phyloP scores from a whole-genome alignment of 345 rosid species.

The Combretum micranthum region DNA sequence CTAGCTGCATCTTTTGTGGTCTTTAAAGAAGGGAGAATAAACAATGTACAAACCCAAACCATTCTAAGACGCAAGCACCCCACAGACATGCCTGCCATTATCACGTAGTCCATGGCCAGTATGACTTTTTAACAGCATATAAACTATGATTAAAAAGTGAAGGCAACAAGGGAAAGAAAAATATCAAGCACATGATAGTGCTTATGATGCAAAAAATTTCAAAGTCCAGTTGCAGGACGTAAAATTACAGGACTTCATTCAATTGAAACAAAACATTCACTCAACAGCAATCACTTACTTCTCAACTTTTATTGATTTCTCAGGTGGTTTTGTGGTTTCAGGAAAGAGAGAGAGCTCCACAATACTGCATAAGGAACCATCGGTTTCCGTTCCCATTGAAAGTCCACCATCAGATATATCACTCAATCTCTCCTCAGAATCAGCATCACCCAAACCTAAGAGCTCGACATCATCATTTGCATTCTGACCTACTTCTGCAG shows the following conservation, averaged over 20 bases:
- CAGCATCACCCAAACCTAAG: slow-evolving; percentile 63
- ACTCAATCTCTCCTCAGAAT: slow-evolving; percentile 81
- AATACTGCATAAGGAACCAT: slow-evolving; percentile 58
- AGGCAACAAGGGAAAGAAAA: too few relatives aligned
- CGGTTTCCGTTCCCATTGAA: slow-evolving; percentile 92
- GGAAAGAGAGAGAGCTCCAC: slow-evolving; percentile 81
- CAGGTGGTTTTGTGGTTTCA: slow-evolving; percentile 40
- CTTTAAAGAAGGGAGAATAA: too few relatives aligned
- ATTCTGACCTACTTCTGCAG: slow-evolving; percentile 22
- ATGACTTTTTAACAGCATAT: too few relatives aligned
- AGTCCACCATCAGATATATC: slow-evolving; percentile 90
- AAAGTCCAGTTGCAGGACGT: neutral
- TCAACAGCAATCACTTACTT: slow-evolving; percentile 37
- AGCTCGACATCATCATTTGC: slow-evolving; percentile 60
- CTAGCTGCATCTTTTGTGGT: too few relatives aligned
- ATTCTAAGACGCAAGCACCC: too few relatives aligned
- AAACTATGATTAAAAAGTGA: too few relatives aligned
- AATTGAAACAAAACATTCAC: neutral
- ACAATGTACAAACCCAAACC: too few relatives aligned
- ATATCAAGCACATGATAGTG: too few relatives aligned
- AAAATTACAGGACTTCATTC: neutral
- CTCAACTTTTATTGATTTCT: slow-evolving; percentile 37
- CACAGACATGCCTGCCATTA: too few relatives aligned
- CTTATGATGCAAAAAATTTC: too few relatives aligned
- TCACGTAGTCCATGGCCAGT: too few relatives aligned